Base-by-base conservation (phyloP, 352 stramenopile species). In the Phytophthora cactorum region DNA sequence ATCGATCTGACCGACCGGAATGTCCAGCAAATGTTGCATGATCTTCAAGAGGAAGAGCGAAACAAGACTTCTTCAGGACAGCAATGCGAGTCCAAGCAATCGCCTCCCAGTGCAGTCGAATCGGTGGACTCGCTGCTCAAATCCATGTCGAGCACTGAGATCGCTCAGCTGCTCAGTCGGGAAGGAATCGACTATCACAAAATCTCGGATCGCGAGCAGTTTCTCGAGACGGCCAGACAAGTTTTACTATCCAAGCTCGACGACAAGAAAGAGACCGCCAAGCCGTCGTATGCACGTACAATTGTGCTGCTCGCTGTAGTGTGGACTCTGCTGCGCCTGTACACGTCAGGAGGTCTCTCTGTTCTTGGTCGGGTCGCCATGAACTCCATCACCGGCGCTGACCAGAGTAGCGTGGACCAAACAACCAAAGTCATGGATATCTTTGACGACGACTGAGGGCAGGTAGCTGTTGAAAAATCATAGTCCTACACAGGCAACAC, bases 121-220 rank as follows among this genome's bases (percentile, higher is more conserved):
- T 86, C 84, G 1, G 75, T 94, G n/a, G 77, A 92, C 15, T 81
- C 79, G 12, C 69, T 95, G 12, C 70, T 96, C n/a, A 73, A 84
- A 63, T 87, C 83, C 25, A 93, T 95, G 85, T 82, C 78, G 1
- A 92, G 81, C 46, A 68, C 78, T 31, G 75, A 93, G 63, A 93
- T 94, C 68, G 74, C 82, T 6, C 65, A 81, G 29, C 74, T 95
- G 54, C 71, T 94, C 1, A 56, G 67, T 11, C 58, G 66, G 11
- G 88, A 94, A 69, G 88, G 88, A 0, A 80, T 96, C 59, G 83
- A 92, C 62, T 88, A 89, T 41, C 81, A 92, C 58, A 86, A 87
- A 53, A 92, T 94, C 60, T 78, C 75, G 5, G 86, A 92, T 53
- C 77, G 77, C 6, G 82, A 93, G 3, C 70, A 93, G 52, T 84